Percentiles rank a stretch among this genome's conserved stretches.
These are phyloP conservation scores for Pichia sp. DNA, from an alignment of 1,139 yeast genomes.

Conservation along the genomic window DNA sequence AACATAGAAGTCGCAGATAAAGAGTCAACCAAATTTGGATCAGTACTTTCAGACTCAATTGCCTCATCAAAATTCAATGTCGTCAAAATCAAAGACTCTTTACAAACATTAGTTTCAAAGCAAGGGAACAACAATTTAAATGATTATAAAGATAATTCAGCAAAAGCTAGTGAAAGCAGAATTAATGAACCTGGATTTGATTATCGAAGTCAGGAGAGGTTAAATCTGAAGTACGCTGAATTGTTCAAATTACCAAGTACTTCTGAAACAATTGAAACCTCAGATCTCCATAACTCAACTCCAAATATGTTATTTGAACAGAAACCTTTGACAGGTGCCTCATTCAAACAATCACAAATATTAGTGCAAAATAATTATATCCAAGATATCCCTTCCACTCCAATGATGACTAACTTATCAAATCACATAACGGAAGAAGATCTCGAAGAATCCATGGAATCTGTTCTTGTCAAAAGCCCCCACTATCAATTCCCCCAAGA, in stretches of 20 bases:
- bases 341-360: background rate
- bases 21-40: background rate
- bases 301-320: conserved; percentile 7
- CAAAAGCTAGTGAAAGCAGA: background rate
- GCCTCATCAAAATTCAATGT: background rate
- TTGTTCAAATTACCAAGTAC: background rate
- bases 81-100: conserved; percentile 9
- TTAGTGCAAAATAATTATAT: background rate
- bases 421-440: conserved; percentile 6
- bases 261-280: conserved; percentile 5
- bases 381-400: background rate
- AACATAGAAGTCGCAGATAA: background rate
- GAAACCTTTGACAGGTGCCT: background rate
- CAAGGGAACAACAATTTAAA: background rate
- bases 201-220: background rate
- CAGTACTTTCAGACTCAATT: background rate
- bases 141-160: background rate
- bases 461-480: background rate
- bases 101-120: conserved; percentile 11
- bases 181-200: background rate
- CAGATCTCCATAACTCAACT: conserved; percentile 2
- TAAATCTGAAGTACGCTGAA: conserved; percentile 5
- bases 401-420: background rate
- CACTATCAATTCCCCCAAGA: conserved; percentile 5
- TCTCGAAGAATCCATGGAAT: background rate